These are phyloP conservation scores for Pleurotus giganteus DNA, from an alignment of 768 basidiomycete species.

Conservation along the genomic window DNA sequence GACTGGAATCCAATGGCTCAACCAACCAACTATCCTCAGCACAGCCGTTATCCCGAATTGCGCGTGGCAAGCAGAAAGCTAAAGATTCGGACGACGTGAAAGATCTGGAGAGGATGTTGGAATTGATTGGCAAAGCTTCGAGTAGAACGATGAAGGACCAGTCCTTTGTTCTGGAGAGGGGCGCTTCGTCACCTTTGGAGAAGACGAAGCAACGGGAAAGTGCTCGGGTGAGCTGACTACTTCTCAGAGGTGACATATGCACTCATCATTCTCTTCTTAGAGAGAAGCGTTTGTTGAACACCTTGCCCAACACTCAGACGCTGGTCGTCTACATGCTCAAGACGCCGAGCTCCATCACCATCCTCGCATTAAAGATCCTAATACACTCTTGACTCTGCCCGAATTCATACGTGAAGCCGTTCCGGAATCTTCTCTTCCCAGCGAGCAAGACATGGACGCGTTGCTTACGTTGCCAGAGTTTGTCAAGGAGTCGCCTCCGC, in stretches of 20 bases:
- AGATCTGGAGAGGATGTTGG: conserved; percentile 72
- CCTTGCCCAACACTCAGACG: conserved; percentile 66
- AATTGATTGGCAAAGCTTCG: conserved; percentile 69
- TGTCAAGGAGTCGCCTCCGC: conserved; percentile 46
- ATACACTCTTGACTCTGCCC: conserved; percentile 53
- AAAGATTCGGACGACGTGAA: conserved; percentile 29
- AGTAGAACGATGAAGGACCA: conserved; percentile 68
- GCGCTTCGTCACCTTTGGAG: conserved; percentile 53
- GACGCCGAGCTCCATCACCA: conserved; percentile 59
- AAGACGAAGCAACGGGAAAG: conserved; percentile 55
- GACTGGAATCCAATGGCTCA: conserved; percentile 18
- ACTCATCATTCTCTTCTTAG: conserved; percentile 31
- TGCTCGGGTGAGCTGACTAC: conserved; percentile 50
- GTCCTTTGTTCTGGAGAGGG: conserved; percentile 63
- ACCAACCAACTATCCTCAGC: conserved; percentile 15
- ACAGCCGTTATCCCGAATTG: conserved; percentile 11
- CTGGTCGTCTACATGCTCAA: conserved; percentile 75
- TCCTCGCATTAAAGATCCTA: conserved; percentile 41
- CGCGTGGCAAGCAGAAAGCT: conserved; percentile 43
- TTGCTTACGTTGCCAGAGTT: conserved; percentile 60
- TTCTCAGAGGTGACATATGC: not conserved
- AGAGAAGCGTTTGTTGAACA: conserved; percentile 75
- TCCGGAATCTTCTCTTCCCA: conserved; percentile 25
- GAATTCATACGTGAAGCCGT: conserved; percentile 63
- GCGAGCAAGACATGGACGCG: conserved; percentile 38